phyloP scores from a whole-genome alignment of 1,139 yeast genomes.

The Kluyveromyces marxianus region DNA sequence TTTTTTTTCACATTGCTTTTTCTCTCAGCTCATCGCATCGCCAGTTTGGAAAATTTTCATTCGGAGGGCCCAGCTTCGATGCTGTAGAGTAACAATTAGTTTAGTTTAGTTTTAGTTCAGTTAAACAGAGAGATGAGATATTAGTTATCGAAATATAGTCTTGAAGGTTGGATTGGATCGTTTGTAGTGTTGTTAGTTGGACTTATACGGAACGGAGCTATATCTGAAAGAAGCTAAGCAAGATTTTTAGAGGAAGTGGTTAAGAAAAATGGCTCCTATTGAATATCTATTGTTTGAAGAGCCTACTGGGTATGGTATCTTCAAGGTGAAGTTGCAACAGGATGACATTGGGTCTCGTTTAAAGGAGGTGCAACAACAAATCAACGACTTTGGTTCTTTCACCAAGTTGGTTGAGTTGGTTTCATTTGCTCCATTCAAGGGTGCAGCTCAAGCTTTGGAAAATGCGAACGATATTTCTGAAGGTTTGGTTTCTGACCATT shows the following conservation, averaged over 20 bases:
- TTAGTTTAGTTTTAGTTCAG: neutral
- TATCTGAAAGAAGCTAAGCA: too few relatives aligned
- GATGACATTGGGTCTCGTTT: conserved; percentile 89
- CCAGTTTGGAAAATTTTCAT: conserved; percentile 1
- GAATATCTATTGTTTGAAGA: conserved; percentile 95
- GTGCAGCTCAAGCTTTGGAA: conserved; percentile 98
- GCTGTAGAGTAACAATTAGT: neutral
- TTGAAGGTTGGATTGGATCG: too few relatives aligned
- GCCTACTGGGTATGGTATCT: conserved; percentile 97
- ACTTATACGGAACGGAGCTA: too few relatives aligned
- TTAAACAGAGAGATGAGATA: too few relatives aligned
- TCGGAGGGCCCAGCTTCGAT: neutral
- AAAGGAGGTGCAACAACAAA: conserved; percentile 90
- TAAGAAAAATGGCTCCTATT: conserved; percentile 45
- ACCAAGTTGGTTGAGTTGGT: conserved; percentile 90
- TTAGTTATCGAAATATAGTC: too few relatives aligned
- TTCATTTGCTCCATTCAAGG: conserved; percentile 96
- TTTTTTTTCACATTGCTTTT: neutral
- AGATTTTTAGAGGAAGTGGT: neutral
- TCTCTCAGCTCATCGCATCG: conserved; percentile 1
- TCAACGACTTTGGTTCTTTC: conserved; percentile 78
- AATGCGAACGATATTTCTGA: conserved; percentile 97
- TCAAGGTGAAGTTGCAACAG: conserved; percentile 88
- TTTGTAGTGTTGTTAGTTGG: too few relatives aligned
- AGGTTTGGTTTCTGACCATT: conserved; percentile 89